A percentile compares a stretch with the other conserved stretches of the same genome.
Evolutionary conservation across 352 stramenopile genomes (phyloP).

Genomic region (Paralagenidium karlingii): DNA sequence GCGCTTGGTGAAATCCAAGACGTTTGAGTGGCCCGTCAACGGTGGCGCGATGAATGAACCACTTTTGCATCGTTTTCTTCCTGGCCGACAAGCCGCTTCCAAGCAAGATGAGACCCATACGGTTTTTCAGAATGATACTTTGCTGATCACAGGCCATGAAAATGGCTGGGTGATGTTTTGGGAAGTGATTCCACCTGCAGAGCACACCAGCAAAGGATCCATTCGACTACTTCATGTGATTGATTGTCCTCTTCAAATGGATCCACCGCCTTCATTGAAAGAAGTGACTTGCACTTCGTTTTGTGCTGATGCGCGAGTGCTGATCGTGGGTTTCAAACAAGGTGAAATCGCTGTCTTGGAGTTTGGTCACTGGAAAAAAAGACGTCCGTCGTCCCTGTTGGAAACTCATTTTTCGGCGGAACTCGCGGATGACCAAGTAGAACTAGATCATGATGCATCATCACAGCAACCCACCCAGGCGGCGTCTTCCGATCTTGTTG

Average conservation of each 20-base stretch:
- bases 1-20: conserved; percentile 15
- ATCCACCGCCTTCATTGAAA: conserved; percentile 13
- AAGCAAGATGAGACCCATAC: conserved; percentile 5
- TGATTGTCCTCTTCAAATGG: conserved; percentile 21
- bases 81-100: conserved; percentile 6
- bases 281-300: conserved; percentile 35
- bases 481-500: conserved; percentile 11
- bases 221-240: conserved; percentile 44
- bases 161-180: conserved; percentile 49
- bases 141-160: conserved; percentile 42
- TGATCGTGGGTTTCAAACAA: conserved; percentile 34
- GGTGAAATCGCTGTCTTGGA: conserved; percentile 43
- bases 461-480: no score
- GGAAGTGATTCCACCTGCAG: conserved; percentile 29
- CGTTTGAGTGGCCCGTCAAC: conserved; percentile 69
- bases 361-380: conserved; percentile 13
- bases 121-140: conserved; percentile 22
- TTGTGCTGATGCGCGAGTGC: conserved; percentile 22
- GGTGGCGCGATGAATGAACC: conserved; percentile 41
- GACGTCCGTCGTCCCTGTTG: conserved; percentile 1
- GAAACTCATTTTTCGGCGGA: conserved; percentile 1
- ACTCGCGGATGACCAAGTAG: not conserved
- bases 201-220: conserved; percentile 34
- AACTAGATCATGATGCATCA: not conserved
- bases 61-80: conserved; percentile 31